Evolutionary conservation across 1,139 yeast genomes (phyloP).

Genomic region (Yamadazyma mexicana): DNA sequence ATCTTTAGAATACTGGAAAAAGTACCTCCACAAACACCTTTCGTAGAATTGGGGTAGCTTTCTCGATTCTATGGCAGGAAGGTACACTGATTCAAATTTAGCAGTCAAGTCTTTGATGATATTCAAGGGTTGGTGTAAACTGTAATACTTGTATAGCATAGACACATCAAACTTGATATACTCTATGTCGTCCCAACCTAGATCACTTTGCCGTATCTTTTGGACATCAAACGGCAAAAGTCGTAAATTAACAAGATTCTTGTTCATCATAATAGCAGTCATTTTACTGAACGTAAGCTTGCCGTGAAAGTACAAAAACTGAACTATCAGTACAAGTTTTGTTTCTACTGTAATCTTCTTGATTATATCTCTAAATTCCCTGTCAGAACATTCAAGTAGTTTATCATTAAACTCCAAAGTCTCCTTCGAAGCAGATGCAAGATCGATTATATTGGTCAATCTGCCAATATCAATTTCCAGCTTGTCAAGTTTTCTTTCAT

Average conservation of each 20-base stretch:
- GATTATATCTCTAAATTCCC: constrained; percentile 22
- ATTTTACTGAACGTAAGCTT: constrained; percentile 26
- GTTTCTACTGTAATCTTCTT: constrained; percentile 24
- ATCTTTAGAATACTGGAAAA: constrained; percentile 31
- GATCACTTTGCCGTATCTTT: constrained; percentile 5
- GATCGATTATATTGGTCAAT: constrained; percentile 17
- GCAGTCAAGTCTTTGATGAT: constrained; percentile 32
- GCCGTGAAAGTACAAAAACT: constrained; percentile 27
- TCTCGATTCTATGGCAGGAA: constrained; percentile 26
- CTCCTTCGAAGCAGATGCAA: constrained; percentile 20
- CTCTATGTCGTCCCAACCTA: constrained; percentile 15
- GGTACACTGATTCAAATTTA: constrained; percentile 25
- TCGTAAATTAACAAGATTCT: constrained; percentile 21
- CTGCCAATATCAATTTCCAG: constrained; percentile 15
- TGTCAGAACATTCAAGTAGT: constrained; percentile 8
- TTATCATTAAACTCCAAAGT: constrained; percentile 17
- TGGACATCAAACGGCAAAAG: constrained; percentile 25
- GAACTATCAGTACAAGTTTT: constrained; percentile 27
- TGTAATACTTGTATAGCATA: constrained; percentile 37
- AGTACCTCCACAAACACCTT: constrained; percentile 43
- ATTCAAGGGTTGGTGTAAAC: constrained; percentile 29
- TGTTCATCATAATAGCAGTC: constrained; percentile 30
- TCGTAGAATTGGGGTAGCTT: constrained; percentile 39
- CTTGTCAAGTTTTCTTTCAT: not conserved
- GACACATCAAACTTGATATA: constrained; percentile 28